These are phyloP conservation scores for Agastache rugosa DNA, from an alignment of 257 asterid species.

Conservation along the genomic window DNA sequence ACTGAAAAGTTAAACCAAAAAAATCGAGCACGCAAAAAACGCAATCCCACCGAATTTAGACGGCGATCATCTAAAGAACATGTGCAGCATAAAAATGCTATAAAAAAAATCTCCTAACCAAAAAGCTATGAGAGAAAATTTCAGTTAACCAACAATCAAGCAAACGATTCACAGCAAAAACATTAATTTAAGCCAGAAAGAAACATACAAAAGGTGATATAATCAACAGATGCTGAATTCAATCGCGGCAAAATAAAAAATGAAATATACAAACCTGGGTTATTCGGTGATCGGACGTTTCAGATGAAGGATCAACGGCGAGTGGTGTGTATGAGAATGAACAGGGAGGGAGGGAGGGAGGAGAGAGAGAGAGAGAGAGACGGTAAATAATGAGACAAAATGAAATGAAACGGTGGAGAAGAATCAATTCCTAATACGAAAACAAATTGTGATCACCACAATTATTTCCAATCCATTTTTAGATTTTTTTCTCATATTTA, in stretches of 20 bases:
- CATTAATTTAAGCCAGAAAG: too few relatives aligned
- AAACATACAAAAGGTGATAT: background rate
- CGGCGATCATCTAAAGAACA: slow-evolving; percentile 31
- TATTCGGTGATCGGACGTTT: slow-evolving; percentile 36
- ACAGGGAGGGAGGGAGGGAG: background rate
- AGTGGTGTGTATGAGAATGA: slow-evolving; percentile 11
- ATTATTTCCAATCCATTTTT: too few relatives aligned
- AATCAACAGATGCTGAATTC: slow-evolving; percentile 9
- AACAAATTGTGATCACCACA: too few relatives aligned
- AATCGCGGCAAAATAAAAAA: background rate
- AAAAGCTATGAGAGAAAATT: background rate
- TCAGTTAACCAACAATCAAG: slow-evolving; percentile 4
- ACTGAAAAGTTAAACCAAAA: background rate
- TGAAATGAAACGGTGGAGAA: background rate
- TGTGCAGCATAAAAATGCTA: background rate
- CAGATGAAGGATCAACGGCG: slow-evolving; percentile 40
- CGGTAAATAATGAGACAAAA: background rate
- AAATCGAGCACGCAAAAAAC: background rate
- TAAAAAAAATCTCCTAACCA: background rate
- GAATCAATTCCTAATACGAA: too few relatives aligned
- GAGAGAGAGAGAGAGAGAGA: background rate
- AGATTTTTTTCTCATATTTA: too few relatives aligned
- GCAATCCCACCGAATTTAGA: slow-evolving; percentile 1
- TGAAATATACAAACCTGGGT: slow-evolving; percentile 21
- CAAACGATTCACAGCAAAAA: background rate